These are phyloP conservation scores for Aspergillus fructus DNA, from an alignment of 2,329 filamentous ascomycete genomes.

Conservation along the genomic window DNA sequence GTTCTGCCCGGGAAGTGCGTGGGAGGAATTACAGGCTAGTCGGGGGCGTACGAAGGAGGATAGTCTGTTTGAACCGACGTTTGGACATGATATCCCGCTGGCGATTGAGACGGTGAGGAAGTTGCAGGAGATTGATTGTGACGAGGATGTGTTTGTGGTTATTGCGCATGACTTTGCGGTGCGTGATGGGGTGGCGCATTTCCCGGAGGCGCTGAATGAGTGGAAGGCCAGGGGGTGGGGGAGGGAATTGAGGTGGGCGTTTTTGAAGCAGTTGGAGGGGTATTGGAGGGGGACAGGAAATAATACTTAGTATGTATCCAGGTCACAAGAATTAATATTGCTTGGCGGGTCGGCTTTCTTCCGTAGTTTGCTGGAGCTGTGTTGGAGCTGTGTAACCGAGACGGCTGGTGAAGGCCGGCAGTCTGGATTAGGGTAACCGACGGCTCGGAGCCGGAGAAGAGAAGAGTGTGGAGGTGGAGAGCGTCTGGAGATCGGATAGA, in stretches of 20 bases:
- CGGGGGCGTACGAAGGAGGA: constrained; percentile 12
- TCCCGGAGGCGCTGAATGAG: constrained; percentile 27
- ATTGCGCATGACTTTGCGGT: constrained; percentile 31
- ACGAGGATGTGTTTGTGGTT: constrained; percentile 30
- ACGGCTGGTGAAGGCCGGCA: not conserved
- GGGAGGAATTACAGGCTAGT: constrained; percentile 13
- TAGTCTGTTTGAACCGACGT: constrained; percentile 22
- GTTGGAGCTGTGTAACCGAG: not conserved
- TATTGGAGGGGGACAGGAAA: not conserved
- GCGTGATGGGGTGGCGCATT: constrained; percentile 24
- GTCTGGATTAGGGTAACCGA: constrained; percentile 5
- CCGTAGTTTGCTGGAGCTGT: not conserved
- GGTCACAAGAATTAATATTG: not conserved
- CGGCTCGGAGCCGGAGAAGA: not conserved
- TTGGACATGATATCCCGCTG: constrained; percentile 25
- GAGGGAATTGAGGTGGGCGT: constrained; percentile 23
- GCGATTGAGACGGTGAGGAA: constrained; percentile 21
- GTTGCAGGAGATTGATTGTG: constrained; percentile 27
- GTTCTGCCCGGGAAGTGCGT: constrained; percentile 9
- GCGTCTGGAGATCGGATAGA: too few relatives aligned
- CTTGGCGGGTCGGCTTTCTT: not conserved
- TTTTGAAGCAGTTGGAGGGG: constrained; percentile 17
- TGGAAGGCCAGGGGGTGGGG: constrained; percentile 30
- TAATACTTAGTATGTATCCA: too few relatives aligned
- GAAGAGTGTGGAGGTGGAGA: too few relatives aligned